These are phyloP conservation scores for Histomonas meleagridis DNA, from an alignment of 208 protist genomes.

Conservation along the genomic window DNA sequence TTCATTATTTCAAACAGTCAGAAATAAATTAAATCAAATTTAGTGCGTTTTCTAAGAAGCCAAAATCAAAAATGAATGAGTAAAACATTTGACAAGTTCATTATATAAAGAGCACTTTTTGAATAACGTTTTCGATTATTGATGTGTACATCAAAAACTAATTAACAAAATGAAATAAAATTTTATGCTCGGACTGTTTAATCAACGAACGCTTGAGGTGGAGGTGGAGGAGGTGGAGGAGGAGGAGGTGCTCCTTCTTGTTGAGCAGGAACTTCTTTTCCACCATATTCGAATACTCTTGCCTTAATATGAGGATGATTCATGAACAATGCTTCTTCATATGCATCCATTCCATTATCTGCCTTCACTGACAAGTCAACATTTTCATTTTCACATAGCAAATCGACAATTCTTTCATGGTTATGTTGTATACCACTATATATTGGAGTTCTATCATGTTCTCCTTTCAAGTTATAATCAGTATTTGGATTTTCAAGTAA, in stretches of 20 bases:
- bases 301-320: background rate
- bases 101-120: no score
- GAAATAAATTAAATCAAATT: no score
- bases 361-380: background rate
- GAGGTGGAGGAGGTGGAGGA: background rate
- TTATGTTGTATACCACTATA: background rate
- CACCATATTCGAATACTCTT: background rate
- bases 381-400: background rate
- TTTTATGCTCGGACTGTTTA: no score
- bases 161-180: no score
- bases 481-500: background rate
- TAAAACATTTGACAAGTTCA: no score
- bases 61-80: no score
- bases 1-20: no score
- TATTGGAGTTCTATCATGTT: background rate
- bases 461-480: background rate
- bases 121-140: no score
- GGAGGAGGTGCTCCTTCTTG: background rate
- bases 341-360: background rate
- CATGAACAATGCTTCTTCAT: background rate
- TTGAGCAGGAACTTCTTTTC: background rate
- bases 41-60: no score
- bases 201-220: background rate
- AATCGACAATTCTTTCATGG: constrained; percentile 3
- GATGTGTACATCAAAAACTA: no score